Evolutionary conservation across 139 green algal genomes (phyloP).

Genomic region (Monoraphidium neglectum): DNA sequence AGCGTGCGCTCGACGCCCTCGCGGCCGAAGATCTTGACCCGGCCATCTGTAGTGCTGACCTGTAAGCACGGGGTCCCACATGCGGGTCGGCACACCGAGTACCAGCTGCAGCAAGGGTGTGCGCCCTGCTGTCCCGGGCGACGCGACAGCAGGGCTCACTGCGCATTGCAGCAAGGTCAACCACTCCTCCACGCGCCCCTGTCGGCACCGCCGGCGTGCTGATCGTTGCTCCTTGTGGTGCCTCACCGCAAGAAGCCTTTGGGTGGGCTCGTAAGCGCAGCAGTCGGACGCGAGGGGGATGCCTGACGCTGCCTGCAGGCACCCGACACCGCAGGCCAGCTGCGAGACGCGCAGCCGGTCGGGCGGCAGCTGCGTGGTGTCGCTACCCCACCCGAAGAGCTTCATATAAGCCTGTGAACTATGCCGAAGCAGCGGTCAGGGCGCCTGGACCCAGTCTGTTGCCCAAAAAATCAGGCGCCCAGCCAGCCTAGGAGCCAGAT

Average conservation of each 20-base stretch:
- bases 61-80: constrained; percentile 5
- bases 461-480: too few relatives aligned
- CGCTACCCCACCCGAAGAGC: too few relatives aligned
- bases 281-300: constrained; percentile 40
- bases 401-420: too few relatives aligned
- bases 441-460: too few relatives aligned
- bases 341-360: constrained; percentile 21
- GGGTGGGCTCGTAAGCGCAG: constrained; percentile 45
- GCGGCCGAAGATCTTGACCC: constrained; percentile 42
- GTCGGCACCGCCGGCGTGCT: background rate
- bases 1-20: constrained; percentile 44
- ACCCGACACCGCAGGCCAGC: background rate
- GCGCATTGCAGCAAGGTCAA: too few relatives aligned
- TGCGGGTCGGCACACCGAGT: background rate
- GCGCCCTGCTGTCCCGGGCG: too few relatives aligned
- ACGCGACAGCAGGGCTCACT: too few relatives aligned
- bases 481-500: too few relatives aligned
- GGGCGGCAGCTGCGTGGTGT: background rate
- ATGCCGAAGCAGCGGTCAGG: too few relatives aligned
- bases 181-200: background rate
- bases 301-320: constrained; percentile 23
- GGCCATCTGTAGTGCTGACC: constrained; percentile 47
- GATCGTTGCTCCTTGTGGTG: too few relatives aligned
- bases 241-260: constrained; percentile 46
- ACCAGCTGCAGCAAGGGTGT: too few relatives aligned